Percentiles rank a stretch among this genome's conserved stretches.
These are phyloP conservation scores for Acanthamoeba lenticulata DNA, from an alignment of 208 protist genomes.

Conservation along the genomic window DNA sequence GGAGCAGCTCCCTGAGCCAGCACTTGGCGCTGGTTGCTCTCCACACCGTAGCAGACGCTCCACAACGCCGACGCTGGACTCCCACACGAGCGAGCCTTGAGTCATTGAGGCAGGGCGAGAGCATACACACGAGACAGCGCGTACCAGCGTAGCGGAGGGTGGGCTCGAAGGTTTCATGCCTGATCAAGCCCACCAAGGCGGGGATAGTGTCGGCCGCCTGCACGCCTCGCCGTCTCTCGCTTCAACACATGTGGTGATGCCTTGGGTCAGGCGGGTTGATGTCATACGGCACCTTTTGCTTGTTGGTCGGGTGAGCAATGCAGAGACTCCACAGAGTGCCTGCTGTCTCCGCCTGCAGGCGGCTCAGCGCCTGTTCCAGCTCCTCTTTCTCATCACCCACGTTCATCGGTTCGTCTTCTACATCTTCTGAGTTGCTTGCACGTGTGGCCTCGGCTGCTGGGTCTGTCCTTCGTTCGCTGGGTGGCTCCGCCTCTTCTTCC, in stretches of 20 bases:
- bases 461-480: background rate
- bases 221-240: background rate
- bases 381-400: background rate
- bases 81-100: background rate
- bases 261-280: too few species aligned
- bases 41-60: constrained; percentile 1
- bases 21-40: background rate
- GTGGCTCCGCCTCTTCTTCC: background rate
- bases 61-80: background rate
- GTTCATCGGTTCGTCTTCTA: background rate
- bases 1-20: background rate
- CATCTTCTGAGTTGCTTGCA: background rate
- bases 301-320: background rate
- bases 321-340: constrained; percentile 3
- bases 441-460: background rate
- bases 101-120: background rate
- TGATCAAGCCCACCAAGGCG: background rate
- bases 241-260: background rate
- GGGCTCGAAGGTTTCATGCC: background rate
- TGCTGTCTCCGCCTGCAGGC: background rate
- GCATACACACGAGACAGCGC: background rate
- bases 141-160: background rate
- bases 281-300: constrained; percentile 12
- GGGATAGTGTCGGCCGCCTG: background rate
- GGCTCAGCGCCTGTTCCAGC: background rate